phyloP scores from a whole-genome alignment of 2,329 filamentous ascomycete genomes.

The Penicillium sp. region DNA sequence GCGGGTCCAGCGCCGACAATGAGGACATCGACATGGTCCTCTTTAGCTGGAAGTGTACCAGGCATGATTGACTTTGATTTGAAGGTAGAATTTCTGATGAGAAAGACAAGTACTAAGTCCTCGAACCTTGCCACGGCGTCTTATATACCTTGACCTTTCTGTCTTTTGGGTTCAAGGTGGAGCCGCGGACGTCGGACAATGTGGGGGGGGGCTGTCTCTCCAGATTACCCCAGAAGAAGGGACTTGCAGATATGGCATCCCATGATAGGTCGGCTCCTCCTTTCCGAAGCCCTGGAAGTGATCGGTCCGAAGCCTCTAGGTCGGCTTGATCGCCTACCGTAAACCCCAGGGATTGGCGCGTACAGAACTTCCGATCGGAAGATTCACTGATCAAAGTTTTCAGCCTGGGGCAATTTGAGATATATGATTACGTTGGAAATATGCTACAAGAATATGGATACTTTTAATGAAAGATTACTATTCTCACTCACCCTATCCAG shows the following conservation, averaged over 20 bases:
- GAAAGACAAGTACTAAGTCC: neutral
- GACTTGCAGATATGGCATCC: neutral
- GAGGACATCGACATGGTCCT: neutral
- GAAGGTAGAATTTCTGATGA: neutral
- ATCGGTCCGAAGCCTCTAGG: neutral
- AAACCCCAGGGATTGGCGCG: neutral
- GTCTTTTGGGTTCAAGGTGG: neutral
- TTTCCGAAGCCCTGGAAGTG: neutral
- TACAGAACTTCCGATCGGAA: neutral
- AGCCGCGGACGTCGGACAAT: neutral
- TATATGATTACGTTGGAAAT: too few relatives aligned
- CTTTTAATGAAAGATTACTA: too few relatives aligned
- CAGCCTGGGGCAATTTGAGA: neutral
- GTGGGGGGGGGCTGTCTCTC: neutral
- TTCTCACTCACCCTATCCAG: too few relatives aligned
- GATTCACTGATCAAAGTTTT: neutral
- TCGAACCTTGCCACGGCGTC: neutral
- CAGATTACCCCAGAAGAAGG: neutral
- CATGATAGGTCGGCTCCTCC: neutral
- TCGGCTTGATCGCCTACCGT: neutral
- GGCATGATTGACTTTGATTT: neutral
- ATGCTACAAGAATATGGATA: too few relatives aligned
- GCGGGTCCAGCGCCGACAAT: slow-evolving; percentile 46
- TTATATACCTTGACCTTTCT: neutral
- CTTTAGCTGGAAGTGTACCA: neutral